A percentile compares a stretch with the other conserved stretches of the same genome.
These are phyloP conservation scores for Aspergillus campestris DNA, from an alignment of 495 filamentous ascomycete genomes.

Conservation along the genomic window DNA sequence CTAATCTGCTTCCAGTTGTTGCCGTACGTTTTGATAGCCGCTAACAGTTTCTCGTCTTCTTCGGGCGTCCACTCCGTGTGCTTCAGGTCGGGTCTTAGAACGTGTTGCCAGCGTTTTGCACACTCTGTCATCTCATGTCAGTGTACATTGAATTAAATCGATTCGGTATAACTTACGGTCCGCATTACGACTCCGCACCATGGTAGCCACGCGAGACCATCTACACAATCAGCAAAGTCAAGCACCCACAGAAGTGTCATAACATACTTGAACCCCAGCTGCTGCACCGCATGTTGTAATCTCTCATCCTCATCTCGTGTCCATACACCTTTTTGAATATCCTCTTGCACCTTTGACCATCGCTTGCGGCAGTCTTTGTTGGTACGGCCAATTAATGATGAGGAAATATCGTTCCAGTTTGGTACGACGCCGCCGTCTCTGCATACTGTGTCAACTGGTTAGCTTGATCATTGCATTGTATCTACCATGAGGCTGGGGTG, in stretches of 20 bases:
- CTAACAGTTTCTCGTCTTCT: conserved; percentile 7
- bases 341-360: conserved; percentile 10
- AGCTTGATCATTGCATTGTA: too few species aligned
- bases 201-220: conserved; percentile 16
- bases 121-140: conserved; percentile 9
- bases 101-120: conserved; percentile 20
- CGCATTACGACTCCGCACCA: conserved; percentile 16
- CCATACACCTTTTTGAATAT: conserved; percentile 16
- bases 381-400: conserved; percentile 9
- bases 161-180: conserved; percentile 8
- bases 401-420: conserved; percentile 7
- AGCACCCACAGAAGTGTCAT: too few species aligned
- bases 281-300: conserved; percentile 10
- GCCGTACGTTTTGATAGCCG: conserved; percentile 5
- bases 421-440: too few species aligned
- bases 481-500: too few species aligned
- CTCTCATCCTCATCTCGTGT: conserved; percentile 12
- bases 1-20: conserved; percentile 13
- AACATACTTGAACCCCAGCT: conserved; percentile 8
- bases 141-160: too few species aligned
- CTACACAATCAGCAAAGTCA: neutral
- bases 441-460: too few species aligned
- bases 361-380: conserved; percentile 24
- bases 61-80: conserved; percentile 13
- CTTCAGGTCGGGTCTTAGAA: conserved; percentile 13